Evolutionary conservation across 2,329 filamentous ascomycete species (phyloP), one percentile per base, ranked within the genome.

Genomic region (Emergomyces orientalis): DNA sequence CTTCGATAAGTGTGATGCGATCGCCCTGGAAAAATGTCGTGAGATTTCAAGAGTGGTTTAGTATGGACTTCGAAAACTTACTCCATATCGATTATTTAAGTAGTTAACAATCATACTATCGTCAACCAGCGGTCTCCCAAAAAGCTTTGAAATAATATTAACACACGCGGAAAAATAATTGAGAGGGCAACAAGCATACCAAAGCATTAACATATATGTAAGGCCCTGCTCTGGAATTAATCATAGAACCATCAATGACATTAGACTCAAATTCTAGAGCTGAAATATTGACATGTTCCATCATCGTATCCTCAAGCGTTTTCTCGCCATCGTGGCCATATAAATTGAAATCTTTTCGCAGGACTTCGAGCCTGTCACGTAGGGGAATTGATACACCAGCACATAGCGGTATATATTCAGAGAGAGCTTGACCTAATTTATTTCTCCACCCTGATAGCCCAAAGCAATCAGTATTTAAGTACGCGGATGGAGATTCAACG

Each of bases 181-280:
- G 43, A 32, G 57, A 41, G 45, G 49, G 34, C 63, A 72, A 3
- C 14, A 34, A 32, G 30, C 85, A 67, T 78, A 94, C 89, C 72
- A 89, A 82, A 62, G 91, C 86, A 72, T 91, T 94, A 9, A 97
- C 78, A 72, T 93, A 94, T 7, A 96, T 81, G 71, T 94, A 96
- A 62, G 96, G 80, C 5, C 89, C 91, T 60, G 90, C 89, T 73
- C 91, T 84, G 3, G 91, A 90, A 67, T 90, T 91, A 57, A 87
- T 80, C 37, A 86, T 79, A 3, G 88, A 88, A 11, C 92, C 76
- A 59, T 95, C 89, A 32, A 83, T 78, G 11, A 86, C 76, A 22
- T 72, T 77, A 17, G 79, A 75, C 65, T 84, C 80, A 45, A 84
- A 79, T 60, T 84, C 80, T n/a, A 84, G 71, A 22, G 77, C 75